Conservation (phyloP, 2,329 filamentous ascomycete genomes). For the Zelopaecilomyces penicillatus region DNA sequence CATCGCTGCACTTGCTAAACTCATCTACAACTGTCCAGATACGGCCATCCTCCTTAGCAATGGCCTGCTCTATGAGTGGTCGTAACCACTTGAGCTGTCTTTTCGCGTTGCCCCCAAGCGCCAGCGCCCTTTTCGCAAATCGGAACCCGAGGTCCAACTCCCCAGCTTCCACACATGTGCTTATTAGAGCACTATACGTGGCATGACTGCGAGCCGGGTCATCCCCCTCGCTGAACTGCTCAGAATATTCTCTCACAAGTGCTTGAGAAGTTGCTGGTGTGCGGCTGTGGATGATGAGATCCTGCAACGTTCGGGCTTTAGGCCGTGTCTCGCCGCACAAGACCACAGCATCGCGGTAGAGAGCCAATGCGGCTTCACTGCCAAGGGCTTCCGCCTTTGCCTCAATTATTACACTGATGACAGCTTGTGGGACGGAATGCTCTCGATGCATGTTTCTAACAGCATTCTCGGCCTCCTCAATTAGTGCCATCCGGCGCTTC, state of each 20-base stretch:
- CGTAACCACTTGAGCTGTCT: constrained; percentile 18
- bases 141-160: constrained; percentile 27
- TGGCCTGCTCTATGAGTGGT: constrained; percentile 18
- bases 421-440: constrained; percentile 29
- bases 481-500: constrained; percentile 33
- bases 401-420: constrained; percentile 27
- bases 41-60: constrained; percentile 20
- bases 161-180: constrained; percentile 18
- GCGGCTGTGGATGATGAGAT: constrained; percentile 22
- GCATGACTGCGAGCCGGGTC: constrained; percentile 8
- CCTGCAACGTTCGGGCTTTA: constrained; percentile 18
- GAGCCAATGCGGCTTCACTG: constrained; percentile 21
- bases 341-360: constrained; percentile 22
- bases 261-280: constrained; percentile 15
- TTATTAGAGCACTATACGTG: constrained; percentile 20
- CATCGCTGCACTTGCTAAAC: constrained; percentile 14
- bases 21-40: constrained; percentile 26
- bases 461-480: constrained; percentile 43
- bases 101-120: constrained; percentile 4
- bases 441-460: constrained; percentile 44
- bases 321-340: constrained; percentile 21
- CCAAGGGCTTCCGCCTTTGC: constrained; percentile 20
- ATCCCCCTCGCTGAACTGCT: constrained; percentile 11
- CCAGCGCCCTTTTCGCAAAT: constrained; percentile 17
- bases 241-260: constrained; percentile 23